These are phyloP conservation scores for Scheffersomyces insectosa DNA, from an alignment of 1,139 yeast species.

Conservation along the genomic window DNA sequence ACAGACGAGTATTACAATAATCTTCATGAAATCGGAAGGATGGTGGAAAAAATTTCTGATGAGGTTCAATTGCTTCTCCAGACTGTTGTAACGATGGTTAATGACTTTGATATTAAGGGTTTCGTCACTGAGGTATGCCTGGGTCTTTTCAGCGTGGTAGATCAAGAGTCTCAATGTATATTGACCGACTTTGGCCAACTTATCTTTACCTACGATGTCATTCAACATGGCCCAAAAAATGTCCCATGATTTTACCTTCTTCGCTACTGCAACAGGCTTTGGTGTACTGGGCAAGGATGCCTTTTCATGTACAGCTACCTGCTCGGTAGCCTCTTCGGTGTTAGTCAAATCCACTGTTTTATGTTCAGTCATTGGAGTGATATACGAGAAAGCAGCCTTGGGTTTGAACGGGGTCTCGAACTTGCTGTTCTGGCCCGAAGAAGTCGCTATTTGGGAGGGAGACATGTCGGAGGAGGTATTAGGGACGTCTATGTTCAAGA, in stretches of 20 bases:
- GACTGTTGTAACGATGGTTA: constrained; percentile 33
- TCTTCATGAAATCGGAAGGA: constrained; percentile 42
- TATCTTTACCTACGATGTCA: constrained; percentile 67
- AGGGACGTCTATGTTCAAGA: neutral
- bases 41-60: constrained; percentile 39
- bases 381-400: constrained; percentile 14
- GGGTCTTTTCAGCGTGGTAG: constrained; percentile 46
- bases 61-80: constrained; percentile 34
- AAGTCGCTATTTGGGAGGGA: constrained; percentile 7
- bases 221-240: constrained; percentile 54
- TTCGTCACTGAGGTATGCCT: constrained; percentile 37
- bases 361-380: constrained; percentile 26
- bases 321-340: neutral
- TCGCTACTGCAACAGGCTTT: neutral
- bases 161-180: constrained; percentile 56
- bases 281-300: neutral
- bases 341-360: constrained; percentile 8
- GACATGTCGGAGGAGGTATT: constrained; percentile 5
- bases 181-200: constrained; percentile 63
- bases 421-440: constrained; percentile 8
- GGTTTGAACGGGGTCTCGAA: constrained; percentile 26
- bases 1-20: constrained; percentile 33
- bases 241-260: constrained; percentile 25
- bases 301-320: neutral
- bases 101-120: constrained; percentile 31